A percentile compares a stretch with the other conserved stretches of the same genome.
phyloP scores from a whole-genome alignment of 75 land plant species.

The Pinus taeda region DNA sequence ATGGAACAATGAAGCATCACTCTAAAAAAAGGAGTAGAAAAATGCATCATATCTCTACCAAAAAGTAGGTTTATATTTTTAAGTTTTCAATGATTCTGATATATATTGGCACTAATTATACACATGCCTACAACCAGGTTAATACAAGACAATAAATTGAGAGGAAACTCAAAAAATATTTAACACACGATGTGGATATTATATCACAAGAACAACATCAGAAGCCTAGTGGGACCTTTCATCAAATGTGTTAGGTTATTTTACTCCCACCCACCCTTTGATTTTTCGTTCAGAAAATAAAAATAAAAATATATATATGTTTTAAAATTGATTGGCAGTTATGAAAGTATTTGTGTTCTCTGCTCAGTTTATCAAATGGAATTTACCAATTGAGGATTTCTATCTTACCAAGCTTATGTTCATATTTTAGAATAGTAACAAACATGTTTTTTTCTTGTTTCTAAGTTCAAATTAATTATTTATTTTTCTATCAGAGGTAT shows the following conservation, averaged over 20 bases:
- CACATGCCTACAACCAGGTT: slow-evolving; percentile 44
- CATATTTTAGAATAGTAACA: not conserved
- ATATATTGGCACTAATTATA: not conserved
- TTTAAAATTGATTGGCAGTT: not conserved
- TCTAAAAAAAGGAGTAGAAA: too few relatives aligned
- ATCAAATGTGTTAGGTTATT: slow-evolving; percentile 62
- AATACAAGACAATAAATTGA: slow-evolving; percentile 96
- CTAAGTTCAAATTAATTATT: not conserved
- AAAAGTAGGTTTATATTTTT: not conserved
- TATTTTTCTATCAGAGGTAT: not conserved
- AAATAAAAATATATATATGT: not conserved
- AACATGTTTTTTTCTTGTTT: too few relatives aligned
- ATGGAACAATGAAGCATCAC: too few relatives aligned
- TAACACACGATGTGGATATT: slow-evolving; percentile 10
- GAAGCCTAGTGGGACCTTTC: slow-evolving; percentile 45
- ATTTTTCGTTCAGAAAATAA: not conserved
- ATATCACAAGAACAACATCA: slow-evolving; percentile 29
- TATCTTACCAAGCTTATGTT: not conserved
- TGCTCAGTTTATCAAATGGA: not conserved
- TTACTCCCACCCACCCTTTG: slow-evolving; percentile 1
- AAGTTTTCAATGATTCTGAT: not conserved
- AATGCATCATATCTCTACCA: not conserved
- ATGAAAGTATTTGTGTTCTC: not conserved
- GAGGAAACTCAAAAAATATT: slow-evolving; percentile 39
- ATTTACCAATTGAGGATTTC: too few relatives aligned